Evolutionary conservation across 208 protist species (phyloP), one percentile per base, ranked within the genome.

Genomic region (Trypanosoma lewisi): DNA sequence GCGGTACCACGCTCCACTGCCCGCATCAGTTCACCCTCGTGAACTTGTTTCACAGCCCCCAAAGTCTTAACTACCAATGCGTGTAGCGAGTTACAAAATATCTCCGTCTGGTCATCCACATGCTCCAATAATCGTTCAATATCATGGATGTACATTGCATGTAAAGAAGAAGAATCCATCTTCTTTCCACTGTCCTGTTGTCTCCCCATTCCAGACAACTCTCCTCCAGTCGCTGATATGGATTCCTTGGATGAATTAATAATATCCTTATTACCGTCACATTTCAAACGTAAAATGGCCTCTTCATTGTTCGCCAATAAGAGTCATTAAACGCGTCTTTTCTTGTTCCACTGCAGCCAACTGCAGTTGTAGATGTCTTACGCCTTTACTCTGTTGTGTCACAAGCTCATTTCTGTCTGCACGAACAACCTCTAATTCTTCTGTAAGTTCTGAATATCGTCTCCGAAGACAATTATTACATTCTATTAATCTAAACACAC

Each of bases 321-420:
- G 8, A 49, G 33, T 11, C 51, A 56, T 44, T 4, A 75, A 21
- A 21, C 45, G 45, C 33, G 16, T 51, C 41, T 61, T 58, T 41
- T 75, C 64, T 44, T 65, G 44, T 56, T 86, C 83, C 31, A 63
- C 73, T 23, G 62, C 51, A 30, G 82, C 62, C 34, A 87, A 50
- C 56, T 73, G 61, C 53, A 82, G 49, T 54, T 85, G 80, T 17
- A 85, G 61, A 25, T 48, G 39, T 0, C 73, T 71, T 44, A 85
- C 67, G 25, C 75, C 63, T 8, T 83, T 64, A 25, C 73, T 79
- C 65, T 91, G 80, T 48, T 70, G 70, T 2, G 80, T 80, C 21
- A 91, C 75, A 19, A 91, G 58, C 60, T 86, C 85, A 56, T 87
- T 88, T 31, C 84, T 68, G 50, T 91, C 84, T 14, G 68, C 70